phyloP scores from a whole-genome alignment of 2,329 filamentous ascomycete species.

The Diplodia sapinea region DNA sequence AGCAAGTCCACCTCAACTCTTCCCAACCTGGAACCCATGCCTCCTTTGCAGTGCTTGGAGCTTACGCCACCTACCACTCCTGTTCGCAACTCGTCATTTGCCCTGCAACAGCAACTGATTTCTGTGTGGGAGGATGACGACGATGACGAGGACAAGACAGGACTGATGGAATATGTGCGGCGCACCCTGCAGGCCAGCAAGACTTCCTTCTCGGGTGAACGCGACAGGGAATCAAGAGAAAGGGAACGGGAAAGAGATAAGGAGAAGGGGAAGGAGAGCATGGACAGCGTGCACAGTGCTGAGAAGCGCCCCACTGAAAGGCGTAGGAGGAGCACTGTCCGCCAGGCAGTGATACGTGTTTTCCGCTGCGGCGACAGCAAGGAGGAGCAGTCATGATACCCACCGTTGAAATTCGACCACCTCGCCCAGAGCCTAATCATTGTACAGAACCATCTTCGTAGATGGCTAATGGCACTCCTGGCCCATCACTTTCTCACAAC shows the following conservation, averaged over 20 bases:
- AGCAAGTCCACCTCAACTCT: conserved; percentile 2
- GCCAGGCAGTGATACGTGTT: conserved; percentile 26
- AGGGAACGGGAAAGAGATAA: conserved; percentile 7
- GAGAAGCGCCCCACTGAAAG: background rate
- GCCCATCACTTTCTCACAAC: background rate
- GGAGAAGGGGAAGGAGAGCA: background rate
- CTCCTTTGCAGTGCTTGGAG: conserved; percentile 1
- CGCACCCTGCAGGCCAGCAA: conserved; percentile 27
- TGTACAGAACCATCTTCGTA: conserved; percentile 5
- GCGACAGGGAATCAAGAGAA: background rate
- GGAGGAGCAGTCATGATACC: conserved; percentile 16
- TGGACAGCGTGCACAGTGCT: background rate
- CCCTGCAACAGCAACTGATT: conserved; percentile 20
- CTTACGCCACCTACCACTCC: conserved; percentile 18
- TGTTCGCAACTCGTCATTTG: conserved; percentile 17
- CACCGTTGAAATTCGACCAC: background rate
- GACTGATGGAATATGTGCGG: conserved; percentile 19
- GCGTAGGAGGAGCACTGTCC: conserved; percentile 20
- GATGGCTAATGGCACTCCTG: background rate
- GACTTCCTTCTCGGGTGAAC: conserved; percentile 17
- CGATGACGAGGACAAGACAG: conserved; percentile 23
- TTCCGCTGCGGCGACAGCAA: conserved; percentile 17
- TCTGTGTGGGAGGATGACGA: conserved; percentile 29
- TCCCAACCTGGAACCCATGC: conserved; percentile 17
- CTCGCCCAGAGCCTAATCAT: background rate